Conservation (phyloP, 495 filamentous ascomycete genomes). For the Evernia prunastri region DNA sequence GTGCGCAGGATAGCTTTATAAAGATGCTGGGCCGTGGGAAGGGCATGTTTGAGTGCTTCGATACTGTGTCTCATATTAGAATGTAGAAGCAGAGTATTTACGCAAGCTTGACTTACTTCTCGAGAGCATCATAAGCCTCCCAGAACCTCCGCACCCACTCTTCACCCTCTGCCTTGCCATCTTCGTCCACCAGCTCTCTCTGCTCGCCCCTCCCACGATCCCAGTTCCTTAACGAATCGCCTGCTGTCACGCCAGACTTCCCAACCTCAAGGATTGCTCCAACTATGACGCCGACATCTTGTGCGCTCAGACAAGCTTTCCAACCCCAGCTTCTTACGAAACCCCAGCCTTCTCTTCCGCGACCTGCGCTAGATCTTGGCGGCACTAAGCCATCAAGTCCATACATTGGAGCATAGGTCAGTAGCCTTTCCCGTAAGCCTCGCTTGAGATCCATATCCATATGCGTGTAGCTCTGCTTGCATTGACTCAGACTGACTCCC, state of each 20-base stretch:
- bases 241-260: constrained; percentile 26
- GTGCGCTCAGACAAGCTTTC: constrained; percentile 87
- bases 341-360: constrained; percentile 79
- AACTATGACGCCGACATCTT: constrained; percentile 83
- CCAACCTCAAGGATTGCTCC: constrained; percentile 91
- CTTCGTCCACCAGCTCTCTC: constrained; percentile 38
- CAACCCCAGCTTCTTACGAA: constrained; percentile 97
- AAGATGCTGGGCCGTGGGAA: constrained; percentile 80
- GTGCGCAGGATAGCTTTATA: constrained; percentile 91
- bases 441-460: constrained; percentile 98
- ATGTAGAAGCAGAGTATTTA: constrained; percentile 37
- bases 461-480: constrained; percentile 90
- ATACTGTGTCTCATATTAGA: constrained; percentile 44
- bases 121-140: constrained; percentile 87
- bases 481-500: constrained; percentile 90
- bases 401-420: constrained; percentile 85
- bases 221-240: constrained; percentile 25
- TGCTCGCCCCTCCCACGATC: constrained; percentile 32
- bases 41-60: constrained; percentile 64
- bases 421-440: constrained; percentile 72
- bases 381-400: constrained; percentile 90
- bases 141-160: constrained; percentile 77
- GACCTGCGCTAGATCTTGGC: constrained; percentile 46
- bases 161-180: constrained; percentile 48
- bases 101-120: constrained; percentile 46